Percentiles rank a stretch among this genome's conserved stretches.
Conservation (phyloP, 495 filamentous ascomycete genomes). For the Trichocladium uniseriatum region DNA sequence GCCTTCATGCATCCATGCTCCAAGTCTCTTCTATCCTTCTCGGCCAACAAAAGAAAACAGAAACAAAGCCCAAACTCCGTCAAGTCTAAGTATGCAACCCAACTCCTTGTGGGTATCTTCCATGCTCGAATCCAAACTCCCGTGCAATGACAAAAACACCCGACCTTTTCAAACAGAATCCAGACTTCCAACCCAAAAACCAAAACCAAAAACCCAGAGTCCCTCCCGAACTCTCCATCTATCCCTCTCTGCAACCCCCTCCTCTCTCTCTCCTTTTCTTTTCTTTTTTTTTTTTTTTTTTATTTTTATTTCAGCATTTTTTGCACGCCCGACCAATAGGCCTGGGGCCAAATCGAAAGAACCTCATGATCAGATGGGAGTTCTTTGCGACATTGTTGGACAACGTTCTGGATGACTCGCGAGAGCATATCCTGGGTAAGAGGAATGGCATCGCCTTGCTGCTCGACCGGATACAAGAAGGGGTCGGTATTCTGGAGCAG, state of each 20-base stretch:
- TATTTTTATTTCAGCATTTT: background rate
- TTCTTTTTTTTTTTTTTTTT: no score
- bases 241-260: background rate
- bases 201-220: background rate
- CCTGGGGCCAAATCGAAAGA: constrained; percentile 55
- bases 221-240: background rate
- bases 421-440: constrained; percentile 69
- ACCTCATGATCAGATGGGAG: constrained; percentile 60
- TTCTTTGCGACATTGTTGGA: constrained; percentile 54
- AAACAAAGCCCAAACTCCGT: background rate
- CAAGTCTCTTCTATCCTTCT: no score
- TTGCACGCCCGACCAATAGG: constrained; percentile 42
- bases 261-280: no score
- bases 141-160: no score
- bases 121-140: background rate
- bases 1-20: no score
- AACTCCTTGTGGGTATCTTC: background rate
- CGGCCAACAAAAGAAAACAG: no score
- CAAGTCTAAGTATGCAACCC: no score
- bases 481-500: constrained; percentile 63
- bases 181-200: background rate
- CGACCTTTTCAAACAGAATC: background rate
- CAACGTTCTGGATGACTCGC: constrained; percentile 66
- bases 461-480: constrained; percentile 68
- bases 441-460: constrained; percentile 52